phyloP scores from a whole-genome alignment of 2,329 filamentous ascomycete species.

The Beauveria varroae region DNA sequence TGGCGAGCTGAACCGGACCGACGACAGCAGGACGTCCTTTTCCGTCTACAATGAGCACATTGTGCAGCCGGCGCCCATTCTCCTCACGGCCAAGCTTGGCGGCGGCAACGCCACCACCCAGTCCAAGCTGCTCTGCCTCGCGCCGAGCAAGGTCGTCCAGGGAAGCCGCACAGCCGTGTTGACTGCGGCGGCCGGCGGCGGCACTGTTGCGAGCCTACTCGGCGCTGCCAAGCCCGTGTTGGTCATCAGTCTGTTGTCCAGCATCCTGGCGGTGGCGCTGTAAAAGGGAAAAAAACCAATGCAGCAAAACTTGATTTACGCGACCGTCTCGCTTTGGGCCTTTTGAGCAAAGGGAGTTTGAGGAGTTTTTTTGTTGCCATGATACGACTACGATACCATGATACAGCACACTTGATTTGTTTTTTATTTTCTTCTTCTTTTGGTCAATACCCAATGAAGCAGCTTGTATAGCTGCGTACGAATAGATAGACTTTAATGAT shows the following conservation, averaged over 20 bases:
- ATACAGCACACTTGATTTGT: neutral
- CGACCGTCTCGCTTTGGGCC: neutral
- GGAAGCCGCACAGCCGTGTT: conserved; percentile 3
- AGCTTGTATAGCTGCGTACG: neutral
- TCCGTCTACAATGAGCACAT: conserved; percentile 2
- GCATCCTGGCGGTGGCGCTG: neutral
- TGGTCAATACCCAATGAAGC: neutral
- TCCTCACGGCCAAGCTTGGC: neutral
- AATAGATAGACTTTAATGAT: neutral
- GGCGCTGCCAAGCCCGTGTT: conserved; percentile 1
- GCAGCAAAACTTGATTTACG: neutral
- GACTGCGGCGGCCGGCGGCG: neutral
- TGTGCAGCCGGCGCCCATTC: conserved; percentile 3
- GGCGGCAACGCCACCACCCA: neutral
- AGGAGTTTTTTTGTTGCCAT: neutral
- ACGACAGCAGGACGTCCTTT: neutral
- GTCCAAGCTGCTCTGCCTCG: conserved; percentile 8
- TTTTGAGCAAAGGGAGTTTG: neutral
- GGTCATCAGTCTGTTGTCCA: neutral
- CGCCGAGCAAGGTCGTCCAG: conserved; percentile 4
- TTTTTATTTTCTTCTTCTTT: neutral
- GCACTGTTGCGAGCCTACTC: neutral
- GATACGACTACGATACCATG: conserved; percentile 7
- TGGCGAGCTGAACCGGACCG: neutral
- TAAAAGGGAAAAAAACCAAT: neutral